Conservation (phyloP, 2,329 filamentous ascomycete genomes). For the Aaosphaeria pasadenensis region DNA sequence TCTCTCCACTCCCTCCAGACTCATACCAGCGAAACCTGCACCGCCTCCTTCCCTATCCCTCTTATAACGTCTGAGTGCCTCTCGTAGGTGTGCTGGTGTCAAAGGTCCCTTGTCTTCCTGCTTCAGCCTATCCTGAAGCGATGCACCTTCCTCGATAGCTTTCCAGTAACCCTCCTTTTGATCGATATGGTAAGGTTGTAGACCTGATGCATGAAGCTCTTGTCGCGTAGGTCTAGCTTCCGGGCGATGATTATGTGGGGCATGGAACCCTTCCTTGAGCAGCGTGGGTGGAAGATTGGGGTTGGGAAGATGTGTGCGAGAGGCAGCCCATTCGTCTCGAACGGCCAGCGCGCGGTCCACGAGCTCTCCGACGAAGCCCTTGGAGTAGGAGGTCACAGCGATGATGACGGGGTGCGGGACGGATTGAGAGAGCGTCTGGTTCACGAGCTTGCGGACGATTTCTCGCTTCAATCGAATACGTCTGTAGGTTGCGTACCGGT, state of each 20-base stretch:
- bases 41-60: constrained; percentile 61
- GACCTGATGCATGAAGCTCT: constrained; percentile 24
- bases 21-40: constrained; percentile 49
- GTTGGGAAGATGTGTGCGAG: constrained; percentile 36
- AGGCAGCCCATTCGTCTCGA: constrained; percentile 67
- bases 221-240: constrained; percentile 25
- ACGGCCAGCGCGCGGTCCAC: constrained; percentile 69
- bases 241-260: constrained; percentile 27
- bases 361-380: constrained; percentile 73
- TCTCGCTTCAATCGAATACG: constrained; percentile 66
- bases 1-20: constrained; percentile 47
- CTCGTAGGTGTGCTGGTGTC: constrained; percentile 70
- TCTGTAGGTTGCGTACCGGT: constrained; percentile 69
- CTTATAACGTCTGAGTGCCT: constrained; percentile 69
- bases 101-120: constrained; percentile 54
- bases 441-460: constrained; percentile 72
- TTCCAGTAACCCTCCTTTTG: constrained; percentile 22
- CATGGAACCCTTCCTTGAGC: constrained; percentile 22
- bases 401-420: constrained; percentile 71
- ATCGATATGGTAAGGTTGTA: constrained; percentile 22
- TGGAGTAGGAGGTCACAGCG: constrained; percentile 72
- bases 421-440: constrained; percentile 76
- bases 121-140: constrained; percentile 25
- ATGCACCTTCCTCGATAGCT: constrained; percentile 21
- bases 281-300: constrained; percentile 21